Conservation (phyloP, 2,329 filamentous ascomycete genomes). For the Magnaporthiopsis incrustans region DNA sequence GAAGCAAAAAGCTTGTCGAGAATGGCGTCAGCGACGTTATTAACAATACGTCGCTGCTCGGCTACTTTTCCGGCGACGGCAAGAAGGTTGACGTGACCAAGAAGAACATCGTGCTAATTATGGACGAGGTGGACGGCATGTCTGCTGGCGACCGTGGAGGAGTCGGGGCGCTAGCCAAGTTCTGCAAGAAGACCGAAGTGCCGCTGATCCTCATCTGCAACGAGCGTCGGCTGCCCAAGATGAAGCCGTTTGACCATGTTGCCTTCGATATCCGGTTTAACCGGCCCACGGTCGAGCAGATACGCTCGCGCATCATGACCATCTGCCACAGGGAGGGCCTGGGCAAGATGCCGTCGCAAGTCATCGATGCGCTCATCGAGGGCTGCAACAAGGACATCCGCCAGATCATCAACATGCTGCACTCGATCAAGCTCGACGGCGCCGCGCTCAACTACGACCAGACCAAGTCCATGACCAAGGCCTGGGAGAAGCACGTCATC, state of each 20-base stretch:
- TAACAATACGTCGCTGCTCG: conserved; percentile 85
- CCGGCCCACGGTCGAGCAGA: conserved; percentile 82
- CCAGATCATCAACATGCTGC: conserved; percentile 98
- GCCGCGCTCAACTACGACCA: conserved; percentile 73
- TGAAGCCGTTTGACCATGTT: conserved; percentile 92
- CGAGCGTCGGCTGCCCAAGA: conserved; percentile 85
- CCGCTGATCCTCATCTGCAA: conserved; percentile 98
- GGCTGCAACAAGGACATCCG: conserved; percentile 93
- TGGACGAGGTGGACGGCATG: conserved; percentile 99
- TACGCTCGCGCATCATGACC: conserved; percentile 86
- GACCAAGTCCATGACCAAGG: conserved; percentile 89
- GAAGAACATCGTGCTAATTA: conserved; percentile 92
- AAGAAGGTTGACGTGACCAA: conserved; percentile 72
- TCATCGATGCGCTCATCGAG: conserved; percentile 90
- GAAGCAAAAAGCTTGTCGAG: conserved; percentile 95
- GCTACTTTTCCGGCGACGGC: conserved; percentile 80
- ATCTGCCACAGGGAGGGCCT: conserved; percentile 89
- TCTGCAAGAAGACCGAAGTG: conserved; percentile 91
- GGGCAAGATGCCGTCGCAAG: conserved; percentile 67
- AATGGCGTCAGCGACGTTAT: conserved; percentile 80
- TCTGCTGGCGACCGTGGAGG: conserved; percentile 93
- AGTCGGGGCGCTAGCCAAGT: conserved; percentile 85
- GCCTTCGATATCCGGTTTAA: conserved; percentile 82
- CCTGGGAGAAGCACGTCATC: conserved; percentile 96
- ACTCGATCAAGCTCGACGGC: conserved; percentile 84